Conservation (phyloP, 345 rosid species). For the Gossypium herbaceum region DNA sequence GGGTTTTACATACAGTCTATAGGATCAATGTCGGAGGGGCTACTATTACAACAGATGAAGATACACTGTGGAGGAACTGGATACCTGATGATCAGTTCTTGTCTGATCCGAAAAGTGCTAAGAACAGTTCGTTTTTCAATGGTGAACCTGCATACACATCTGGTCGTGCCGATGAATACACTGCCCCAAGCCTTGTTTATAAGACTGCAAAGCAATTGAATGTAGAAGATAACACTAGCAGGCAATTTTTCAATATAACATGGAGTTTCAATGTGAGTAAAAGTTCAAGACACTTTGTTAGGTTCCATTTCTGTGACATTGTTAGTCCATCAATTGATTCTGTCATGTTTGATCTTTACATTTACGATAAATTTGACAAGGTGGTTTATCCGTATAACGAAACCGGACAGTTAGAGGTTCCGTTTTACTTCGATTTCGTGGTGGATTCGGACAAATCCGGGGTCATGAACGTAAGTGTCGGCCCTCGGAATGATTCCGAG, state of each 20-base stretch:
- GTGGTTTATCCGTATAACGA: constrained; percentile 15
- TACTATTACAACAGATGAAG: constrained; percentile 22
- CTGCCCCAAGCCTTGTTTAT: constrained; percentile 3
- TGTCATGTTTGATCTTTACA: constrained; percentile 28
- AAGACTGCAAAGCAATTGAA: not conserved
- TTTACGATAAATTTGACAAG: constrained; percentile 18
- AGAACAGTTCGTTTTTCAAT: accelerated
- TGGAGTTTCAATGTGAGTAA: constrained; percentile 46
- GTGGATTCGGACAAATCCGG: constrained; percentile 43
- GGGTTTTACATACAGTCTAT: not conserved
- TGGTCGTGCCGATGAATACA: not conserved
- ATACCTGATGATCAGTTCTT: constrained; percentile 31
- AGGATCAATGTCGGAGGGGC: constrained; percentile 34
- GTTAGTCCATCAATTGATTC: not conserved
- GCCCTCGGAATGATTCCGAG: not conserved
- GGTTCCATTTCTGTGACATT: constrained; percentile 56
- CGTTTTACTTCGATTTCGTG: constrained; percentile 37
- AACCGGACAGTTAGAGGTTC: not conserved
- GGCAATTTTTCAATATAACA: constrained; percentile 29
- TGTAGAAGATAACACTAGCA: not conserved
- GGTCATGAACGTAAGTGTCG: constrained; percentile 28
- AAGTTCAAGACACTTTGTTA: constrained; percentile 36
- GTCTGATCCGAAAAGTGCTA: constrained; percentile 17
- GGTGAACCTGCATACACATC: constrained; percentile 5
- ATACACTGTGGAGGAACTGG: constrained; percentile 42